These are phyloP conservation scores for Claviceps pazoutovae DNA, from an alignment of 2,329 filamentous ascomycete species.

Conservation along the genomic window DNA sequence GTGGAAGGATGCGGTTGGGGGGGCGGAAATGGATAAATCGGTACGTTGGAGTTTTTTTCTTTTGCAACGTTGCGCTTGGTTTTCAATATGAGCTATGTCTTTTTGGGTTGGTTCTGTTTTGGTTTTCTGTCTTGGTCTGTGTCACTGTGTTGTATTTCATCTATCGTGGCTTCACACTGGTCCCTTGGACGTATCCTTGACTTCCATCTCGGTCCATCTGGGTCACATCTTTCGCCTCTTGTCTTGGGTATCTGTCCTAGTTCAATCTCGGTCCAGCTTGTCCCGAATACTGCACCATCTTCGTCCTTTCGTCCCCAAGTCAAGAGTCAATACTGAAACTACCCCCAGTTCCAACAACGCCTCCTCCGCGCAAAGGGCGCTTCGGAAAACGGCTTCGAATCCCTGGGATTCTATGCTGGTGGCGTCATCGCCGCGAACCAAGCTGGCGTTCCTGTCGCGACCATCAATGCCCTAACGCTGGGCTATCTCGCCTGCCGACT, in stretches of 20 bases:
- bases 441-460: conserved; percentile 22
- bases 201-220: not conserved
- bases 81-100: not conserved
- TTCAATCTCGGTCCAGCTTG: too few species aligned
- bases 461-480: conserved; percentile 26
- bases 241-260: too few species aligned
- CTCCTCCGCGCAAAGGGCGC: conserved; percentile 39
- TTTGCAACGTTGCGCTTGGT: too few species aligned
- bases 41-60: conserved; percentile 8
- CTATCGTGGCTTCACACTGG: not conserved
- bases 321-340: not conserved
- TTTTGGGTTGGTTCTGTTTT: not conserved
- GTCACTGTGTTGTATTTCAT: too few species aligned
- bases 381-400: conserved; percentile 29
- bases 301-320: too few species aligned
- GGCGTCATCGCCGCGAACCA: conserved; percentile 31
- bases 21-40: conserved; percentile 19
- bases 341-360: conserved; percentile 34
- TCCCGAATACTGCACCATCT: too few species aligned
- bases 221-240: too few species aligned
- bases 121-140: too few species aligned
- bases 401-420: conserved; percentile 27
- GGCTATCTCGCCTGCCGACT: conserved; percentile 26
- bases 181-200: too few species aligned
- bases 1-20: conserved; percentile 17